Evolutionary conservation across 176 grass and related monocot genomes (phyloP), one percentile per base, ranked within the genome.

Genomic region (Lolium multiflorum): DNA sequence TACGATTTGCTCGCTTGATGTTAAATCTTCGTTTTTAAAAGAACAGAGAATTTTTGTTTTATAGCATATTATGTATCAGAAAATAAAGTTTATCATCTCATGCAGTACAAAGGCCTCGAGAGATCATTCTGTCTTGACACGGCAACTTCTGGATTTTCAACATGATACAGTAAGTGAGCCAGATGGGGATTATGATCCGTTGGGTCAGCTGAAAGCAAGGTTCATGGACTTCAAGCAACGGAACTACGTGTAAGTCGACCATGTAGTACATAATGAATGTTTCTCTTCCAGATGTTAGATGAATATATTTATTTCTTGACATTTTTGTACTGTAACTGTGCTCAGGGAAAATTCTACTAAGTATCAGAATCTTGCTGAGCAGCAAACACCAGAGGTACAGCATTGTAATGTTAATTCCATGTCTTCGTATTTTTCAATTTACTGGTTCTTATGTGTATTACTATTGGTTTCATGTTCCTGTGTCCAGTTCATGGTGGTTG

Each of bases 401-500:
- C 21, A 72, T 57, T 71, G 26, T 41, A 4, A 43, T 44, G 25
- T 74, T 81, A 26, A 35, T 71, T 72, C 22, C 6, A 74, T 21
- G 15, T 63, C 1, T 22, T 73, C 2, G n/a, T 55, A 69, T 28
- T 66, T 18, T 76, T 63, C 11, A 4, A 12, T 55, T 60, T 51
- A 4, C 13, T 9, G 46, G 11, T 17, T 4, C 56, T 81, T 14
- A 62, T 76, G 25, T 74, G 13, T 20, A 80, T 87, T 88, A 16
- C n/a, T 46, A 86, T 68, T 85, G 25, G 10, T 55, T 84, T 28
- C 77, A 38, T 77, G 51, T 89, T 94, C 83, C 79, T 73, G 28
- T 86, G 71, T 89, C 84, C 92, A 99, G 97, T 99, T 92, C 87
- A 92, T 94, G 90, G 89, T 99, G 62, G 47, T 99, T 93, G 94